Base-by-base conservation (phyloP, 73 alveolate genomes). In the Effrenium voratum region DNA sequence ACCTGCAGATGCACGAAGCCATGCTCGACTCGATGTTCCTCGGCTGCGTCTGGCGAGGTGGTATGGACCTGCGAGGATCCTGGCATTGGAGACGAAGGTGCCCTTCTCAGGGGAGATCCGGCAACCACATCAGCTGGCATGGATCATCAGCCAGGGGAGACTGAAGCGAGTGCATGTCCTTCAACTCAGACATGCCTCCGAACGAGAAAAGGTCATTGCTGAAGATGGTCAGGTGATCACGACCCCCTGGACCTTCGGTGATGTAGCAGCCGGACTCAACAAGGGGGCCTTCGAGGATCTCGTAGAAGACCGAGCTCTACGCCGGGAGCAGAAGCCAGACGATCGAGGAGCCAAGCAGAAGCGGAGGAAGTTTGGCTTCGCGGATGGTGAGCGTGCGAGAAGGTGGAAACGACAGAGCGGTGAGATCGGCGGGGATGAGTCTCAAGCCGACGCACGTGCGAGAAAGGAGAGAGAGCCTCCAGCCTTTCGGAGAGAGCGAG, bases 81-180 rank as follows among this genome's bases (percentile, higher is more conserved):
- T 83, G 55, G 93, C 93, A 10, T 0, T 34, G 41, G 93, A 82
- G 93, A 82, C 93, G 22, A 82, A 83, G 41, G 93, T 49, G 36
- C 30, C 55, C 73, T 55, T 16, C 26, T 75, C 38, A 32, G 93
- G 76, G 28, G 45, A 79, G 19, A 66, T 79, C 40, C 60, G 93
- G 15, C 73, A 52, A 34, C 93, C 93, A 0, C 52, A 32, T 16
- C 26, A 8, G 40, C 24, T 34, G 12, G 93, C 76, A 0, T 83
- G 93, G 93, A 36, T 83, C 41, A 52, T 49, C 16, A 36, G 57
- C 52, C 0, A 38, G 0, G 93, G 93, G 1, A 8, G 93, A 3
- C 28, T 83, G 57, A 83, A 83, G 77, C 47, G 36, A 77, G 93
- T 55, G 38, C 50, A 32, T 77, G 38, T 40, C 19, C n/a, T n/a